Base-by-base conservation (phyloP, 306 rosid genomes). In the Fragaria vesca region DNA sequence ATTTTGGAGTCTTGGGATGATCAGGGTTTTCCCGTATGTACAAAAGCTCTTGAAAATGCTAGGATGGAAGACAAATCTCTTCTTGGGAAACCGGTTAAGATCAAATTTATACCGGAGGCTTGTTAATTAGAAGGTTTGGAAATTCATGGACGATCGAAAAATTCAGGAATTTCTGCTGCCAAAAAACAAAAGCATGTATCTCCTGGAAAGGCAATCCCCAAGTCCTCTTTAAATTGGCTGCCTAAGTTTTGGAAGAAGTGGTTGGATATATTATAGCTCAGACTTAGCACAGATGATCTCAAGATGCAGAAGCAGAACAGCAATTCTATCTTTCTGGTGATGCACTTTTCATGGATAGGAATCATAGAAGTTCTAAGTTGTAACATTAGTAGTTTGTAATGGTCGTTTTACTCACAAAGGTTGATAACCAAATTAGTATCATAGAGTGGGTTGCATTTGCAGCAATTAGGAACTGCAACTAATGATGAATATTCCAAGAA, bases 61-160 rank as follows among this genome's bases (percentile, higher is more conserved):
- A 80, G 79, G 86, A 80, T 88, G 87, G 90, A 86, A 80, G 96
- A 92, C 75, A 95, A 92, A 83, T 87, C 97, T 28, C 85, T 80
- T 81, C 90, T 95, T n/a, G 98, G 97, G 4, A 95, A 89, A 77
- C 98, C 98, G 16, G 90, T 95, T 24, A 92, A 89, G 92, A 92
- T 95, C 79, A 90, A 89, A 88, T 89, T 78, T 76, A 83, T 88
- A 83, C 89, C 93, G 43, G 97, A 94, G 46, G 63, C 26, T 70
- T 74, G 66, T 75, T 72, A 83, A 47, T 52, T 34, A 75, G 85
- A 82, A 62, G 81, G 78, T 76, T 21, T 76, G 52, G 42, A 82
- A 63, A 71, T 69, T 50, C 80, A 55, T 20, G 57, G 61, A 75
- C 73, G 61, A 46, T 76, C 45, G 40, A 75, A 71, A 78, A 74